These are phyloP conservation scores for Coemansia sp. DNA, from an alignment of 192 early-diverging fungal species.

Conservation along the genomic window DNA sequence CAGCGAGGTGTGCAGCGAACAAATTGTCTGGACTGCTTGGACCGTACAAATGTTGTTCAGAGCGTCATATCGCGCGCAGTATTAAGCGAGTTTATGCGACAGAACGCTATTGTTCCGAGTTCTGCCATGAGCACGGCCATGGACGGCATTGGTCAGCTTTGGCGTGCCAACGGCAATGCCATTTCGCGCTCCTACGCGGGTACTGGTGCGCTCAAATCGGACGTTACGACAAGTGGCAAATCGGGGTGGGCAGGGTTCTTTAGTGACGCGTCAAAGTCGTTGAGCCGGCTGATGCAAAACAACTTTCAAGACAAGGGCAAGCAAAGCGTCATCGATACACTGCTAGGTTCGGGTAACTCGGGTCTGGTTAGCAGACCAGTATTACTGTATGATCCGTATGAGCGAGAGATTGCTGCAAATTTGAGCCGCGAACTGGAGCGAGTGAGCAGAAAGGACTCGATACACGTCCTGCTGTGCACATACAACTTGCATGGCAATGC, in stretches of 20 bases:
- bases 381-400: slow-evolving; percentile 45
- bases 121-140: slow-evolving; percentile 30
- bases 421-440: slow-evolving; percentile 33
- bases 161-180: slow-evolving; percentile 90
- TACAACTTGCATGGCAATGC: slow-evolving; percentile 91
- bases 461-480: slow-evolving; percentile 81
- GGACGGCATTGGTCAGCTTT: slow-evolving; percentile 65
- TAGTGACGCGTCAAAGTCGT: slow-evolving; percentile 91
- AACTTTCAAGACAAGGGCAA: slow-evolving; percentile 95
- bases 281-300: slow-evolving; percentile 93
- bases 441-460: slow-evolving; percentile 45
- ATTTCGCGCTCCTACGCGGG: slow-evolving; percentile 95
- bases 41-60: slow-evolving; percentile 94
- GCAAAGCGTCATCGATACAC: slow-evolving; percentile 89
- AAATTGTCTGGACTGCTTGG: slow-evolving; percentile 89
- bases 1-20: slow-evolving; percentile 89
- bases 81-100: slow-evolving; percentile 54
- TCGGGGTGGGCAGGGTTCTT: slow-evolving; percentile 69
- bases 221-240: slow-evolving; percentile 89
- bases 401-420: slow-evolving; percentile 26
- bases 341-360: slow-evolving; percentile 68
- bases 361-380: slow-evolving; percentile 43
- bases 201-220: slow-evolving; percentile 93
- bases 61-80: slow-evolving; percentile 68
- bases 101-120: slow-evolving; percentile 17